Evolutionary conservation across 2,329 filamentous ascomycete species (phyloP).

Genomic region (Claviceps fusiformis): DNA sequence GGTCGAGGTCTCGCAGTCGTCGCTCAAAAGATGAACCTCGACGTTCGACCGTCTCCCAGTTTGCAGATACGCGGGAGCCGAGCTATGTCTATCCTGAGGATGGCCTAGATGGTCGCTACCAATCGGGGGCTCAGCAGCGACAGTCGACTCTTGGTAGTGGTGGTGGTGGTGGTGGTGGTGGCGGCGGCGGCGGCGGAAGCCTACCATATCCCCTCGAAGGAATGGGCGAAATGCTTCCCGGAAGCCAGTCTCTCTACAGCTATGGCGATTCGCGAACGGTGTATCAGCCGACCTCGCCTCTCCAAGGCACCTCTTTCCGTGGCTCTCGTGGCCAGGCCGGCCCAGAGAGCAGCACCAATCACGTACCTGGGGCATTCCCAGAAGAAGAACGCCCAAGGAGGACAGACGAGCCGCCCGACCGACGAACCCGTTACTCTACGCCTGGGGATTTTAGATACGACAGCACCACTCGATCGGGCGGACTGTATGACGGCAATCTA

Average conservation of each 20-base stretch:
- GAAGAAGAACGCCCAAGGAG: slow-evolving; percentile 14
- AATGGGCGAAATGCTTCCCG: slow-evolving; percentile 24
- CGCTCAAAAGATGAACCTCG: slow-evolving; percentile 19
- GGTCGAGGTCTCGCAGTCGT: slow-evolving; percentile 28
- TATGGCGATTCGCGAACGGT: slow-evolving; percentile 23
- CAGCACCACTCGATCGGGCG: slow-evolving; percentile 7
- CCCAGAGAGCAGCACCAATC: slow-evolving; percentile 12
- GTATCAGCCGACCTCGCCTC: slow-evolving; percentile 23
- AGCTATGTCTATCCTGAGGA: slow-evolving; percentile 29
- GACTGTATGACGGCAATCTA: background rate
- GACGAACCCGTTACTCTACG: slow-evolving; percentile 13
- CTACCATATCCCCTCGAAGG: slow-evolving; percentile 26
- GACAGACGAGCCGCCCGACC: slow-evolving; percentile 8
- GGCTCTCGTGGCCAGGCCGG: slow-evolving; percentile 19
- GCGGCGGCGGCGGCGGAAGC: slow-evolving; percentile 15
- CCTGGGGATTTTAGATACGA: slow-evolving; percentile 11
- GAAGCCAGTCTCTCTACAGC: slow-evolving; percentile 23
- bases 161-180: no score
- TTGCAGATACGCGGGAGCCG: slow-evolving; percentile 28
- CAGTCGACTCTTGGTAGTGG: slow-evolving; percentile 19
- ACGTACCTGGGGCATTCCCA: slow-evolving; percentile 21
- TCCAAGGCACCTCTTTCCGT: slow-evolving; percentile 21
- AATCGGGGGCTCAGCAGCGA: slow-evolving; percentile 16
- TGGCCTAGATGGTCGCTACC: slow-evolving; percentile 25
- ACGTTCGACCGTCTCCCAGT: slow-evolving; percentile 17